Evolutionary conservation across 768 basidiomycete species (phyloP), one percentile per base, ranked within the genome.

Genomic region (Phanerodontia chrysosporium): DNA sequence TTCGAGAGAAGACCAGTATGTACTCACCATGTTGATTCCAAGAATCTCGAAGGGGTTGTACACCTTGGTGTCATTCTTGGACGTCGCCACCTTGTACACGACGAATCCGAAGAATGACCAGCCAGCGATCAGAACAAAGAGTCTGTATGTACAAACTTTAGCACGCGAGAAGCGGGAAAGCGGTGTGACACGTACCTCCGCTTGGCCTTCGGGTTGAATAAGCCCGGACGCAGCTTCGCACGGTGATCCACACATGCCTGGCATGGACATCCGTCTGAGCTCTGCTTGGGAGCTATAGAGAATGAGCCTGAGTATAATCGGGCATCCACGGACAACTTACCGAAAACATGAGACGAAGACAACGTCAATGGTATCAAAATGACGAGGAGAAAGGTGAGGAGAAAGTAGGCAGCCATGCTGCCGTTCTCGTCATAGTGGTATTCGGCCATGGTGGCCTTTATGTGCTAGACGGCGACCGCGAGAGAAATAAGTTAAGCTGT

Each of bases 31-130:
- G 3, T 73, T 74, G 58, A 98, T 83, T 18, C 90, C 95, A 25
- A 99, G 79, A 66, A 98, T 96, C 64, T 94, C 89, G 66, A 95
- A 99, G 1, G 97, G 97, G 71, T 98, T 83, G 72, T 98, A 99
- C 13, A 95, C 70, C 65, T 83, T 86, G 75, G 75, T 81, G 62
- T 90, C 84, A 55, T 80, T 64, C 64, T 82, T 77, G 59, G 82
- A 75, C 52, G 76, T 78, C 8, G 82, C 78, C 35, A 84, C 86
- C 67, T 81, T 80, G 74, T 88, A 87, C n/a, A 77, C 80, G 30
- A 95, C 71, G 64, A 83, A 83, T 8, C 76, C 85, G 58, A 95
- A 83, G 1, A 83, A 55, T 9, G 78, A 73, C 95, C 95, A 98
- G 57, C 92, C 94, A 30, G 78, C 69, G 18, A 83, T 62, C 14